Evolutionary conservation across 2,329 filamentous ascomycete genomes (phyloP).

Genomic region (Epichloe amarillans): DNA sequence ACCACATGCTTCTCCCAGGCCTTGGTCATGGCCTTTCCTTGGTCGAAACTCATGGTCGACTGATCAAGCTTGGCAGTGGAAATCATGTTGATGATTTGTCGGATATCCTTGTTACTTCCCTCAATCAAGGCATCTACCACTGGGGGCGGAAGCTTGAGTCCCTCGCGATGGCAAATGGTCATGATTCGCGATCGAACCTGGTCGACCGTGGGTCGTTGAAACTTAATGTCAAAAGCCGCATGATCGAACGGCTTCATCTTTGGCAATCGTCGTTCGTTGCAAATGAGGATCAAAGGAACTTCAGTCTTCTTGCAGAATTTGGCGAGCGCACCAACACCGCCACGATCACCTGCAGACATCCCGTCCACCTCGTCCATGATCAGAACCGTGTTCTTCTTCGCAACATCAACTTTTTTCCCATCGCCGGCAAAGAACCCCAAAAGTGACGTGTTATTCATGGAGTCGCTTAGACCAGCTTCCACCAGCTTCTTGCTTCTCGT

Average conservation of each 20-base stretch:
- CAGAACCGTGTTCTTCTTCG: constrained; percentile 85
- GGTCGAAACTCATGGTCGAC: constrained; percentile 63
- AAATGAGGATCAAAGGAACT: constrained; percentile 91
- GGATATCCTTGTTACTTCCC: constrained; percentile 88
- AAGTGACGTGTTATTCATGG: constrained; percentile 86
- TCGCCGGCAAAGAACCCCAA: constrained; percentile 81
- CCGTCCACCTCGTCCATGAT: constrained; percentile 99
- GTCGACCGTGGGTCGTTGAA: constrained; percentile 79
- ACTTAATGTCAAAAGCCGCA: constrained; percentile 71
- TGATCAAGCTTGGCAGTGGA: constrained; percentile 86
- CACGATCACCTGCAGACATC: constrained; percentile 94
- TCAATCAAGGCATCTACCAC: constrained; percentile 92
- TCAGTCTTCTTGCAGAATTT: constrained; percentile 92
- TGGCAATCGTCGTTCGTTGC: constrained; percentile 81
- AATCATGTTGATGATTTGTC: constrained; percentile 98
- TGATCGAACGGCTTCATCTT: constrained; percentile 99
- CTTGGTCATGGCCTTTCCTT: constrained; percentile 89
- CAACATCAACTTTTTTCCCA: constrained; percentile 62
- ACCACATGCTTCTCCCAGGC: constrained; percentile 97
- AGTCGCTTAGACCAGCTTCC: constrained; percentile 74
- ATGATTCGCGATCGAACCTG: constrained; percentile 85
- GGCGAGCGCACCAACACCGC: constrained; percentile 86
- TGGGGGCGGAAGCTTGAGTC: constrained; percentile 66
- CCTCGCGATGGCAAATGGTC: constrained; percentile 89
- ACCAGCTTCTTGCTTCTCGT: constrained; percentile 92